A percentile compares a stretch with the other conserved stretches of the same genome.
Evolutionary conservation across 2,329 filamentous ascomycete species (phyloP).

Genomic region (Aspergillus clavatus): DNA sequence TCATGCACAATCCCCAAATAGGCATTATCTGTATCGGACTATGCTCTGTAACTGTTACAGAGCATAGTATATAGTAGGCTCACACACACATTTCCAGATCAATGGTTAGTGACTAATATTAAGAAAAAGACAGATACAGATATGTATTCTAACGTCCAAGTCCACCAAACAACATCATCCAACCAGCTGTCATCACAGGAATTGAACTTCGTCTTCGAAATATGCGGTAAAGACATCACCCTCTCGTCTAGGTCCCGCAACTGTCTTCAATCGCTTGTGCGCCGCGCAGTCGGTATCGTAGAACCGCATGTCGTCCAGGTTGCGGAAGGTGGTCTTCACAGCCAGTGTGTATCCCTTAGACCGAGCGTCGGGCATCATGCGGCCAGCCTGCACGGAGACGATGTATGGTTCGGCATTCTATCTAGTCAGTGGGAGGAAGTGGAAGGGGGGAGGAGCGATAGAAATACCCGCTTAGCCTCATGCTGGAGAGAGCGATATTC

Average conservation of each 20-base stretch:
- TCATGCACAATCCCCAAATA: too few relatives aligned
- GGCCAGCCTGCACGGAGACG: constrained; percentile 48
- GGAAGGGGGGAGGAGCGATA: not conserved
- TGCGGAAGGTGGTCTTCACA: constrained; percentile 56
- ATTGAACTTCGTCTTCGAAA: constrained; percentile 19
- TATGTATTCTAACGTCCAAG: too few relatives aligned
- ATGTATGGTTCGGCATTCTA: constrained; percentile 66
- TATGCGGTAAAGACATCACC: constrained; percentile 20
- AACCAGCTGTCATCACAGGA: too few relatives aligned
- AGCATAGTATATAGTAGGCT: too few relatives aligned
- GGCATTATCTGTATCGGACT: too few relatives aligned
- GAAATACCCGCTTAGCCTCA: constrained; percentile 27
- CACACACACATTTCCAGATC: too few relatives aligned
- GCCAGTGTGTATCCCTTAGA: constrained; percentile 59
- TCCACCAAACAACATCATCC: too few relatives aligned
- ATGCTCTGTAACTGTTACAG: too few relatives aligned
- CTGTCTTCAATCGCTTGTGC: constrained; percentile 40
- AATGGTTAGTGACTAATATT: too few relatives aligned
- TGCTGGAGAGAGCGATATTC: constrained; percentile 33
- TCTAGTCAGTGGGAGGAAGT: not conserved
- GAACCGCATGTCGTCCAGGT: constrained; percentile 59
- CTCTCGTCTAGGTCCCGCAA: constrained; percentile 12
- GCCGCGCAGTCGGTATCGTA: constrained; percentile 56
- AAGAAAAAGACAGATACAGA: too few relatives aligned
- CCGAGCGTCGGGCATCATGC: constrained; percentile 50